Percentiles rank a stretch among this genome's conserved stretches.
Evolutionary conservation across 2,329 filamentous ascomycete genomes (phyloP).

Genomic region (Claviceps sp.): DNA sequence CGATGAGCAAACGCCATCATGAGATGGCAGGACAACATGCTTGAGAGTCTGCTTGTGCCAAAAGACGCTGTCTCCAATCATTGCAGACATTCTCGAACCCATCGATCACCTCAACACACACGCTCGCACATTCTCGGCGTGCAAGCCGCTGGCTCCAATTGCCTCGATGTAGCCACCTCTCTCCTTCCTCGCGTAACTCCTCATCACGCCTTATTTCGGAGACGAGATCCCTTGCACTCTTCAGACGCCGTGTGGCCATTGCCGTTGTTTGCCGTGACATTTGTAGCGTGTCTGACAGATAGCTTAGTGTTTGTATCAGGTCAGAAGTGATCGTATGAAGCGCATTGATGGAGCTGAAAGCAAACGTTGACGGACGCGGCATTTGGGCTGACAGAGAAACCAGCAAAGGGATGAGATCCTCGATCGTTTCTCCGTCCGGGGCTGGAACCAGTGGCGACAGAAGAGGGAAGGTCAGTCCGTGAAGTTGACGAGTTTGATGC

Average conservation of each 20-base stretch:
- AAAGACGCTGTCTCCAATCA: slow-evolving; percentile 63
- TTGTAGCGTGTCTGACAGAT: slow-evolving; percentile 81
- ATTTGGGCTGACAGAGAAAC: slow-evolving; percentile 51
- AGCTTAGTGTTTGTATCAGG: slow-evolving; percentile 66
- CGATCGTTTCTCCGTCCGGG: slow-evolving; percentile 50
- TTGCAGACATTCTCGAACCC: slow-evolving; percentile 90
- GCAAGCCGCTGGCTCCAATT: slow-evolving; percentile 70
- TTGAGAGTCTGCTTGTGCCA: slow-evolving; percentile 46
- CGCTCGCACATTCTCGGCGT: slow-evolving; percentile 66
- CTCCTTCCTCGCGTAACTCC: slow-evolving; percentile 69
- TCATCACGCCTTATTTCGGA: slow-evolving; percentile 74
- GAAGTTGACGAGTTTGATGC: slow-evolving; percentile 63
- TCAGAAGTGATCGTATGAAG: slow-evolving; percentile 60
- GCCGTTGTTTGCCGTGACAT: slow-evolving; percentile 85
- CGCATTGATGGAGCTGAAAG: slow-evolving; percentile 51
- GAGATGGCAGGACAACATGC: slow-evolving; percentile 14
- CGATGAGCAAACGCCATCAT: background rate
- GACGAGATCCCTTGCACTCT: slow-evolving; percentile 72
- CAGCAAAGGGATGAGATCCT: slow-evolving; percentile 56
- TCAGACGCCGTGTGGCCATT: slow-evolving; percentile 65
- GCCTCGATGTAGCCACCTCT: slow-evolving; percentile 65
- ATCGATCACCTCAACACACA: slow-evolving; percentile 77
- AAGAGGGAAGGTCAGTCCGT: slow-evolving; percentile 57
- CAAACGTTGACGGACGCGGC: slow-evolving; percentile 48
- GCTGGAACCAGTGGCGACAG: slow-evolving; percentile 54